A percentile compares a stretch with the other conserved stretches of the same genome.
phyloP scores from a whole-genome alignment of 805 yeast species.

The Saccharomycopsis fibuligera region DNA sequence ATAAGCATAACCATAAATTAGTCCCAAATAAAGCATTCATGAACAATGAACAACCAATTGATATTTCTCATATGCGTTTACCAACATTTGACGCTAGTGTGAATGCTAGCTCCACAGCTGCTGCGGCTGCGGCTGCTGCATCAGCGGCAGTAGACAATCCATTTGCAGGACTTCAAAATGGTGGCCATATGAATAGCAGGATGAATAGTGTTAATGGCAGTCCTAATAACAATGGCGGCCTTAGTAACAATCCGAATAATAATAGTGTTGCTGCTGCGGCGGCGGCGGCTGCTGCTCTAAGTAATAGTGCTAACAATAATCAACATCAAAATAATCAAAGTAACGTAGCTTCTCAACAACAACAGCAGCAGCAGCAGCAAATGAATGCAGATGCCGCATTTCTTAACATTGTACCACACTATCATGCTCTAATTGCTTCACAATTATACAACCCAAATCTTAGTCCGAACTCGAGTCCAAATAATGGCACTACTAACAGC shows the following conservation, averaged over 20 bases:
- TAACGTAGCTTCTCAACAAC: slow-evolving; percentile 5
- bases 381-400: background rate
- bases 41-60: slow-evolving; percentile 4
- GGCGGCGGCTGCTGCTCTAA: background rate
- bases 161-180: background rate
- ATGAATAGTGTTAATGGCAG: background rate
- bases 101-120: no score
- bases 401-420: background rate
- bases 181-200: background rate
- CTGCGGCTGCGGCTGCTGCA: no score
- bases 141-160: no score
- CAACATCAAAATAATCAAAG: slow-evolving; percentile 1
- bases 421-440: no score
- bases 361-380: slow-evolving; percentile 2
- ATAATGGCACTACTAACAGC: background rate
- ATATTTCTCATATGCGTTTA: slow-evolving; percentile 5
- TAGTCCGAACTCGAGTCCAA: background rate
- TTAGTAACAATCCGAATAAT: background rate
- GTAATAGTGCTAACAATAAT: background rate
- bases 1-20: slow-evolving; percentile 18
- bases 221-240: background rate
- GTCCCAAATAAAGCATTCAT: slow-evolving; percentile 4
- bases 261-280: background rate
- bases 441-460: no score
- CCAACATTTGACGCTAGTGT: no score